Evolutionary conservation across 2,329 filamentous ascomycete species (phyloP), one percentile per base, ranked within the genome.

Genomic region (Botryotinia calthae): DNA sequence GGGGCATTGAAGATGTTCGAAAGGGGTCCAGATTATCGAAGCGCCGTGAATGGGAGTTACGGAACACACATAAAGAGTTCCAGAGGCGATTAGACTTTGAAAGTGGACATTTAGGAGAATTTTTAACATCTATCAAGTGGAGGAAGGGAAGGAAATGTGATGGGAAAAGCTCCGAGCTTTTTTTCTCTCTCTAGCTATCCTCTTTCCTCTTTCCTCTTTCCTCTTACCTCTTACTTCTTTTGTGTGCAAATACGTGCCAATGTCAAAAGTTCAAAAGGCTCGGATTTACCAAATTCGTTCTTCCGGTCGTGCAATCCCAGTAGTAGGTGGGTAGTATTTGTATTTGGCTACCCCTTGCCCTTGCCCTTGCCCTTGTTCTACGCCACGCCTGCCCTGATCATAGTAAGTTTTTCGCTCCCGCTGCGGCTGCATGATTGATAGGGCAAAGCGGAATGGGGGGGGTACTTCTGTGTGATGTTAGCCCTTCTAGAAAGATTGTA

Each of bases 21-120:
- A 71, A 54, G 22, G 22, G 48, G 61, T 44, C 69, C 70, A 71
- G 70, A 71, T 71, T 5, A 46, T 56, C n/a, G 65, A 56, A 56
- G 65, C 48, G 34, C 64, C 64, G 8, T 68, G 34, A 56, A 42
- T 37, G 16, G 48, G 48, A 16, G 48, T 54, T n/a, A 56, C 10
- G 34, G 48, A 67, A 56, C 12, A 28, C 34, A 56, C 54, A 22
- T 18, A 31, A 68, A 56, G 12, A 31, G 65, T 56, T 68, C 65
- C 51, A 68, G 65, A 68, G 48, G 51, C 37, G 28, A 37, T 22
- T 31, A 68, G 65, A 64, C 61, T 62, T 71, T 64, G 68, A 44
- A 54, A 65, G 68, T 71, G 68, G 68, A 71, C n/a, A 65, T 54
- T 46, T 44, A 37, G 59, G 59, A 66, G 22, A 54, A 67, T 14